phyloP scores from a whole-genome alignment of 257 asterid species.

The Ballota nigra region DNA sequence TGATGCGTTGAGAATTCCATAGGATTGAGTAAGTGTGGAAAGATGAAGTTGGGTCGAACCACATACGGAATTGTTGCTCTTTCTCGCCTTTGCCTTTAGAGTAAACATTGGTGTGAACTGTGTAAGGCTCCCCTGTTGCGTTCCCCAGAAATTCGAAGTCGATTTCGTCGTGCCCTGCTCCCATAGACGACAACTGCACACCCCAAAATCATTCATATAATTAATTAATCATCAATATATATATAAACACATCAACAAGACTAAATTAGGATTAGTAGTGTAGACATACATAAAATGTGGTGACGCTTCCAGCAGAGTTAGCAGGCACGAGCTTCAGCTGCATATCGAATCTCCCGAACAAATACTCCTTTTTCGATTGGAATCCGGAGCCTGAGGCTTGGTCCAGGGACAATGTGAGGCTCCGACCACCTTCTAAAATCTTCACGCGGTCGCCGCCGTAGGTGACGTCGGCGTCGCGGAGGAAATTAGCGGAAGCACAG shows the following conservation, averaged over 20 bases:
- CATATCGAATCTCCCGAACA: slow-evolving; percentile 22
- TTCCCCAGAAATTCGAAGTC: slow-evolving; percentile 25
- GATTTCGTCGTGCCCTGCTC: slow-evolving; percentile 24
- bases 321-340: slow-evolving; percentile 13
- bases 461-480: slow-evolving; percentile 7
- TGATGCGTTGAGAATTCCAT: slow-evolving; percentile 24
- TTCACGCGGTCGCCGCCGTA: slow-evolving; percentile 18
- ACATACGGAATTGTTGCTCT: slow-evolving; percentile 23
- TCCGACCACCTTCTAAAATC: slow-evolving; percentile 6
- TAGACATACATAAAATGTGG: slow-evolving; percentile 2
- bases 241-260: too few relatives aligned
- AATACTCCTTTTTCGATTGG: slow-evolving; percentile 13
- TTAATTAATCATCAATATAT: not conserved
- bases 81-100: slow-evolving; percentile 19
- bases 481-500: slow-evolving; percentile 2
- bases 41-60: slow-evolving; percentile 20
- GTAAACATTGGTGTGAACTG: slow-evolving; percentile 23
- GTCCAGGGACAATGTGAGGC: not conserved
- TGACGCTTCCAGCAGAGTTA: slow-evolving; percentile 23
- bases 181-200: slow-evolving; percentile 22
- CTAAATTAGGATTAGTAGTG: too few relatives aligned
- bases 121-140: slow-evolving; percentile 19
- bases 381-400: slow-evolving; percentile 10
- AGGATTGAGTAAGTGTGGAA: slow-evolving; percentile 25
- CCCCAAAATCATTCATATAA: not conserved